Evolutionary conservation across 345 rosid species (phyloP), one percentile per base, ranked within the genome.

Genomic region (Linum trigynum): DNA sequence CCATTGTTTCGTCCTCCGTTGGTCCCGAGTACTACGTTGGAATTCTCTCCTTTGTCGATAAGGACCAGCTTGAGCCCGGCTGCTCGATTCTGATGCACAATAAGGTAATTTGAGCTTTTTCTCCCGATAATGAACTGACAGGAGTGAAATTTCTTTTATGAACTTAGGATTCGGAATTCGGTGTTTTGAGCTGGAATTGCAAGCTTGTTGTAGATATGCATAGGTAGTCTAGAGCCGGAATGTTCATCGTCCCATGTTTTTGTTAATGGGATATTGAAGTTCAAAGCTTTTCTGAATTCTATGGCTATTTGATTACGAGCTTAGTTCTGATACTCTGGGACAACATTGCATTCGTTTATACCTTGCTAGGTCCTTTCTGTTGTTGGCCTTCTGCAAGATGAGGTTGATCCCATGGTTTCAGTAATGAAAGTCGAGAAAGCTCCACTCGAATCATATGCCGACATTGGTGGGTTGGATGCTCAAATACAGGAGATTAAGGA

Each of bases 11-110:
- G 5, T 72, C 71, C 8, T 66, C 71, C 7, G 75, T 72, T 0
- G 75, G 75, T 41, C 75, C 75, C 3, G 75, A 72, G 67, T 72
- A 72, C 36, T 72, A 72, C n/a, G 75, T 72, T 2, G 75, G 71
- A 37, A 63, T 72, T 48, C 40, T 72, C 38, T 72, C 76, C 0
- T 72, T 72, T 41, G 76, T 72, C n/a, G 76, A 72, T 57, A 72
- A 72, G 71, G 76, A 78, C 37, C 81, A 74, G 74, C 73, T 77
- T 7, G 77, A 77, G 72, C 80, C 80, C 63, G 80, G 77, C 7
- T 72, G 80, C 41, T 74, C 77, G 36, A 77, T 77, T 57, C 58
- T 77, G 55, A 77, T 73, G 80, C 80, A 77, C 17, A 77, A 77
- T 51, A 72, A 80, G 74, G 69, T 77, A 39, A 39, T 11, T 15